Evolutionary conservation across 2,329 filamentous ascomycete genomes (phyloP).

Genomic region (Cladosporium sphaerospermum): DNA sequence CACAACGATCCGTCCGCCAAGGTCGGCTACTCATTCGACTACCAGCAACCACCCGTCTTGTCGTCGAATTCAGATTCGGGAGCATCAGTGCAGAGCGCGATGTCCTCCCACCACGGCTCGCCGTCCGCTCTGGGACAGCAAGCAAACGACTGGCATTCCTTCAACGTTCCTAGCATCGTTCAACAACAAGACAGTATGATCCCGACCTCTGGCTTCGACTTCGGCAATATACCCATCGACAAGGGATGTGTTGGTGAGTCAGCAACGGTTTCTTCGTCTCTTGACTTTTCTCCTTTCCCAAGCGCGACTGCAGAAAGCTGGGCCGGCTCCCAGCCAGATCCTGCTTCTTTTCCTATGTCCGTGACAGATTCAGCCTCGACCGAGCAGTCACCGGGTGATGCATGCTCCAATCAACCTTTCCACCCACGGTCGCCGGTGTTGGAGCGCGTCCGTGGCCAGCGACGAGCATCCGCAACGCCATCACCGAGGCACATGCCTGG

Average conservation of each 20-base stretch:
- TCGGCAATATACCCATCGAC: slow-evolving; percentile 45
- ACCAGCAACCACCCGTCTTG: slow-evolving; percentile 37
- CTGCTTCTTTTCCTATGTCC: too few species aligned
- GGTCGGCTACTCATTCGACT: slow-evolving; percentile 39
- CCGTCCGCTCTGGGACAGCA: slow-evolving; percentile 56
- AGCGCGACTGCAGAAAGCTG: neutral
- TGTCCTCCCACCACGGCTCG: slow-evolving; percentile 46
- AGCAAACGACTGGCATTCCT: slow-evolving; percentile 53
- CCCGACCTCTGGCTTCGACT: slow-evolving; percentile 52
- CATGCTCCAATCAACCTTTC: slow-evolving; percentile 4
- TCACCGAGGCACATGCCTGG: slow-evolving; percentile 12
- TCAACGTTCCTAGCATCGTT: slow-evolving; percentile 54
- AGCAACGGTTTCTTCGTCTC: slow-evolving; percentile 33
- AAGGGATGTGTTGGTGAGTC: slow-evolving; percentile 46
- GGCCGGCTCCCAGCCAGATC: too few species aligned
- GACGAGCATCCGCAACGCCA: slow-evolving; percentile 13
- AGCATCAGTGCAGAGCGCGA: slow-evolving; percentile 41
- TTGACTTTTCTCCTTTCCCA: slow-evolving; percentile 14
- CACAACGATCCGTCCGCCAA: slow-evolving; percentile 36
- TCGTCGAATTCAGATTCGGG: slow-evolving; percentile 47
- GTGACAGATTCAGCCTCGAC: too few species aligned
- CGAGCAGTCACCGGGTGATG: too few species aligned
- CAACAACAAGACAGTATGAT: slow-evolving; percentile 44
- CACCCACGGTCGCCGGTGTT: slow-evolving; percentile 18
- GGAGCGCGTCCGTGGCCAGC: slow-evolving; percentile 18